These are phyloP conservation scores for Monosporascus sp. DNA, from an alignment of 2,329 filamentous ascomycete species.

Conservation along the genomic window DNA sequence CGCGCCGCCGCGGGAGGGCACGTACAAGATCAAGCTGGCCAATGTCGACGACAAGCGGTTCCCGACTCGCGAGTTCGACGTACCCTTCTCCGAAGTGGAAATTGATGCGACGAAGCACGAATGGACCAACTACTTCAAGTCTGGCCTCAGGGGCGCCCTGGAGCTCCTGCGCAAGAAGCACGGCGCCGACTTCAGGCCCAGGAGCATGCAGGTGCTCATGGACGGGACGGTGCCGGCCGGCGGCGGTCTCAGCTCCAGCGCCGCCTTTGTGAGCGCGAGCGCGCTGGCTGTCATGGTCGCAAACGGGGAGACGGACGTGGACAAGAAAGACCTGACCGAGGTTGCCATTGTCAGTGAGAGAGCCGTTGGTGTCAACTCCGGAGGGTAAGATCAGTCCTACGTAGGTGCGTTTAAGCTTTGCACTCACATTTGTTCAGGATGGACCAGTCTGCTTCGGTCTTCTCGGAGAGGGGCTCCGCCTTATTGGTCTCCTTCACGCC, in stretches of 20 bases:
- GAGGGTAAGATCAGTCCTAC: conserved; percentile 57
- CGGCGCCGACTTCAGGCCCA: conserved; percentile 56
- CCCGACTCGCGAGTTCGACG: conserved; percentile 65
- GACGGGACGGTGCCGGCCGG: conserved; percentile 90
- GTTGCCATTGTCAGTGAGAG: conserved; percentile 92
- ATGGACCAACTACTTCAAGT: conserved; percentile 99
- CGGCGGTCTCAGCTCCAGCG: conserved; percentile 87
- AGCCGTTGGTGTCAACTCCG: conserved; percentile 91
- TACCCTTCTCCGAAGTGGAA: conserved; percentile 60
- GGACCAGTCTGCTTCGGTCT: conserved; percentile 96
- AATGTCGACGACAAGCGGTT: conserved; percentile 78
- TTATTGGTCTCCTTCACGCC: conserved; percentile 89
- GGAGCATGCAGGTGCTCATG: conserved; percentile 81
- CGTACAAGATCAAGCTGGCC: conserved; percentile 67
- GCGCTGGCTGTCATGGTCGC: conserved; percentile 83
- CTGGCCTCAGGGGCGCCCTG: conserved; percentile 77
- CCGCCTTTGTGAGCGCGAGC: conserved; percentile 86
- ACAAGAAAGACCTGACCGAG: conserved; percentile 90
- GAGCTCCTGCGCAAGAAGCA: conserved; percentile 67
- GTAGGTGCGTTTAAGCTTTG: conserved; percentile 10
- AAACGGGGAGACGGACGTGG: conserved; percentile 70
- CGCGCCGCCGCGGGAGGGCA: conserved; percentile 40
- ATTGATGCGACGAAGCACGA: conserved; percentile 84
- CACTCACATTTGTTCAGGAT: conserved; percentile 52
- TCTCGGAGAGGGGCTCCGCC: conserved; percentile 79